phyloP scores from a whole-genome alignment of 202 grass and related monocot genomes.

The Carex sylvatica region DNA sequence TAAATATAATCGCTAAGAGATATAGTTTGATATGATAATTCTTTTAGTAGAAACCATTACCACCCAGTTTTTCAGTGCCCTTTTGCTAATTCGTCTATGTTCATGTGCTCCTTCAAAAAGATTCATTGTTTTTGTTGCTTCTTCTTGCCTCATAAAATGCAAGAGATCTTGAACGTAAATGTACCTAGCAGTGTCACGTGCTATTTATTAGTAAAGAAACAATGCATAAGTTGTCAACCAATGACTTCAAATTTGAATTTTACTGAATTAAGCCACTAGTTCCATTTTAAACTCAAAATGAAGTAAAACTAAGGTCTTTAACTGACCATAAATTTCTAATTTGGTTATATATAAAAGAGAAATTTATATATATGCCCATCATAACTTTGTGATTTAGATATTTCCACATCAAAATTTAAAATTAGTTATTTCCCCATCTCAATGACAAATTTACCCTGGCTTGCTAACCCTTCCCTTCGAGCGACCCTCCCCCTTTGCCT shows the following conservation, averaged over 20 bases:
- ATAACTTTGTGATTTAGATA: too few relatives aligned
- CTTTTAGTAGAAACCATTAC: slow-evolving; percentile 46
- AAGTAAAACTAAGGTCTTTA: neutral
- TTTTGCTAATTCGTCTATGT: slow-evolving; percentile 51
- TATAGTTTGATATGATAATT: neutral
- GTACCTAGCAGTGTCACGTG: slow-evolving; percentile 46
- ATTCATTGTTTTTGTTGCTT: slow-evolving; percentile 58
- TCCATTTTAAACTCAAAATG: too few relatives aligned
- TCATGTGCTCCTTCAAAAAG: slow-evolving; percentile 75
- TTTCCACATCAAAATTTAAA: too few relatives aligned
- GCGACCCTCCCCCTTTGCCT: too few relatives aligned
- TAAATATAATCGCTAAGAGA: slow-evolving; percentile 3
- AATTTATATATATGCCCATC: too few relatives aligned
- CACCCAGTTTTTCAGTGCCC: slow-evolving; percentile 87
- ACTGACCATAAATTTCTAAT: neutral
- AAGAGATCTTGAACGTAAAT: slow-evolving; percentile 72
- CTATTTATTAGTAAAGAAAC: neutral
- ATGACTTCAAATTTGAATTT: neutral
- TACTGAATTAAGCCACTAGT: neutral
- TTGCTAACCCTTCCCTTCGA: too few relatives aligned
- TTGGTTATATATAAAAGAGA: neutral
- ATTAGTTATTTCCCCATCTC: too few relatives aligned
- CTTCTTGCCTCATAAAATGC: slow-evolving; percentile 73
- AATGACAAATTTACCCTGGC: too few relatives aligned
- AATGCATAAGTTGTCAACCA: neutral